Conservation (phyloP, 306 rosid species). For the Mimosa pudica region DNA sequence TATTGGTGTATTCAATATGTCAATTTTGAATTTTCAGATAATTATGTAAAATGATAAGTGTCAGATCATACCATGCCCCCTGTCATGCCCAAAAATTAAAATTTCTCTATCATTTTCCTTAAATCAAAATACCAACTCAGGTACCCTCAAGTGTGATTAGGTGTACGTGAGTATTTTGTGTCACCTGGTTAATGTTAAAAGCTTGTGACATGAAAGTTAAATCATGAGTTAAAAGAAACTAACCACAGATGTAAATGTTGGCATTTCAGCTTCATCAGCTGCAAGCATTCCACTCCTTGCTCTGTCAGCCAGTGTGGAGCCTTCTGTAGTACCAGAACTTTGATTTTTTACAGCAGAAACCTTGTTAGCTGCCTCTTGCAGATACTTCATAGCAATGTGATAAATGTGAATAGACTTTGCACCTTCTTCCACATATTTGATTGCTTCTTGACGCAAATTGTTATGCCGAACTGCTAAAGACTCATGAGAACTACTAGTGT, state of each 20-base stretch:
- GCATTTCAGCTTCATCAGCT: slow-evolving; percentile 51
- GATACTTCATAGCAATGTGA: slow-evolving; percentile 82
- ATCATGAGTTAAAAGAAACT: slow-evolving; percentile 42
- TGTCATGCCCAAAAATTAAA: background rate
- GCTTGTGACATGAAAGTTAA: slow-evolving; percentile 14
- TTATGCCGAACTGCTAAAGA: slow-evolving; percentile 64
- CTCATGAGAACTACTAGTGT: slow-evolving; percentile 54
- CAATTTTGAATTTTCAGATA: background rate
- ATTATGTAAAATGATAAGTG: background rate
- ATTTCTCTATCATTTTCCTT: background rate
- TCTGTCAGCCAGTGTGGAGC: slow-evolving; percentile 56
- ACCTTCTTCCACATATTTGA: slow-evolving; percentile 88
- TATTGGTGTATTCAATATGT: background rate
- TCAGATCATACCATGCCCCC: background rate
- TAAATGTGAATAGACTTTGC: slow-evolving; percentile 82
- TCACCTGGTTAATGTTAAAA: background rate
- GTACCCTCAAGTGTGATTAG: slow-evolving; percentile 14
- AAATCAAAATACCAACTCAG: background rate
- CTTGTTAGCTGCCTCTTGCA: slow-evolving; percentile 78
- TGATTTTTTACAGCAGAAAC: slow-evolving; percentile 56
- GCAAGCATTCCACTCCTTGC: slow-evolving; percentile 56
- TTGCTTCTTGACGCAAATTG: slow-evolving; percentile 84
- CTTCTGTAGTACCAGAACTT: slow-evolving; percentile 47
- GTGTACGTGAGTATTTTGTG: slow-evolving; percentile 13
- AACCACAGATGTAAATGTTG: slow-evolving; percentile 56